These are phyloP conservation scores for Silene conica DNA, from an alignment of 148 eudicot genomes.

Conservation along the genomic window DNA sequence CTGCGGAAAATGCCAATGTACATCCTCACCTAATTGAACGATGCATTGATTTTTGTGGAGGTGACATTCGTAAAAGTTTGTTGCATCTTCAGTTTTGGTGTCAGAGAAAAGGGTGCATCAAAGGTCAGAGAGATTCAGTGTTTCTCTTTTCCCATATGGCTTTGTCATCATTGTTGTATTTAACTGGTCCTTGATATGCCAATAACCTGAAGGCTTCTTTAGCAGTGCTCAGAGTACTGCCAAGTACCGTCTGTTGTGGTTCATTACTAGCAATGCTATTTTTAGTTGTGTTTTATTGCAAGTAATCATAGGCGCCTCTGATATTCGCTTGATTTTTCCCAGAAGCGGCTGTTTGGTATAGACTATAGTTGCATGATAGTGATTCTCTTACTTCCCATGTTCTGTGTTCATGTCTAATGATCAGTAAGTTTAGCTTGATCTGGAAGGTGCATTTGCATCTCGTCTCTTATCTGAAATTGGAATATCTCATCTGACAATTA, in stretches of 20 bases:
- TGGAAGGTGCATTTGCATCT: not conserved
- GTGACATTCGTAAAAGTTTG: conserved; percentile 84
- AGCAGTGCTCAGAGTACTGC: not conserved
- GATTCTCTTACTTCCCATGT: conserved; percentile 5
- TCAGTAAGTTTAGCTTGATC: not conserved
- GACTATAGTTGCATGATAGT: conserved; percentile 1
- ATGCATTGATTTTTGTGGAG: conserved; percentile 52
- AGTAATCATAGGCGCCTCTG: not conserved
- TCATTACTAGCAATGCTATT: not conserved
- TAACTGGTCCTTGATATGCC: conserved; percentile 1
- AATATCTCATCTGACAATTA: conserved; percentile 8
- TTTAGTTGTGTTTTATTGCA: not conserved
- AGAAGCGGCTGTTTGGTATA: not conserved
- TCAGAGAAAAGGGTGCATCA: conserved; percentile 47
- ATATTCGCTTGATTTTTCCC: not conserved
- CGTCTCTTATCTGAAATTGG: not conserved
- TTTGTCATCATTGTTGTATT: not conserved
- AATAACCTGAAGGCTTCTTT: not conserved
- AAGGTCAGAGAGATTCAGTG: conserved; percentile 39
- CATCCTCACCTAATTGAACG: conserved; percentile 56
- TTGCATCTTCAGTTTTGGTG: conserved; percentile 89
- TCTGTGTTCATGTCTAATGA: not conserved
- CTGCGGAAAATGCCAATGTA: conserved; percentile 54
- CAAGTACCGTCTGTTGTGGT: not conserved
- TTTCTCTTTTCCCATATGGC: not conserved